A percentile compares a stretch with the other conserved stretches of the same genome.
Evolutionary conservation across 208 protist species (phyloP).

Genomic region (Leishmania turanica): DNA sequence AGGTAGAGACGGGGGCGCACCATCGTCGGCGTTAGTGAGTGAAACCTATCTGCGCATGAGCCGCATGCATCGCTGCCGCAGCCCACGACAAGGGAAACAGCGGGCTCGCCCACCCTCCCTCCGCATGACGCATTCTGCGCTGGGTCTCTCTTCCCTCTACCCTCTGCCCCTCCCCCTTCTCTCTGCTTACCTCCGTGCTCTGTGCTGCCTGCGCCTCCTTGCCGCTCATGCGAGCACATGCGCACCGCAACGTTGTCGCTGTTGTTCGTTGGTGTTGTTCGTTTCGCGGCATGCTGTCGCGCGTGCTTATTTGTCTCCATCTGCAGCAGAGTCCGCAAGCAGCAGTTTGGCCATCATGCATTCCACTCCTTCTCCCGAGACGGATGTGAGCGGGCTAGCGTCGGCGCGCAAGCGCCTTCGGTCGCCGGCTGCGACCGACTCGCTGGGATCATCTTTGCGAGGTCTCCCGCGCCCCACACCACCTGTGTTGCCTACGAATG

Average conservation of each 20-base stretch:
- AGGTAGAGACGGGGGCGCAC: not conserved
- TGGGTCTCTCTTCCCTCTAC: not conserved
- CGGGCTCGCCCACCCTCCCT: not conserved
- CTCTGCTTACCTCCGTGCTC: not conserved
- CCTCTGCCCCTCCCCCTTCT: not conserved
- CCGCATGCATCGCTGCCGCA: not conserved
- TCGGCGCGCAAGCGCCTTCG: conserved; percentile 8
- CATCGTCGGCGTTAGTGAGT: not conserved
- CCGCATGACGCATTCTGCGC: not conserved
- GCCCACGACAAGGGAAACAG: not conserved
- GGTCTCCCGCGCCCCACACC: not conserved
- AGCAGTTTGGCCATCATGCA: not conserved
- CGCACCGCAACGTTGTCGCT: not conserved
- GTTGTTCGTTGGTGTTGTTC: too few relatives aligned
- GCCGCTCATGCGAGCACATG: not conserved
- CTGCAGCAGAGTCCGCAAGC: not conserved
- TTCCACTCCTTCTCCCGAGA: not conserved
- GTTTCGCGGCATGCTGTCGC: not conserved
- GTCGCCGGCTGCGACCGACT: not conserved
- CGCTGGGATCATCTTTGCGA: not conserved
- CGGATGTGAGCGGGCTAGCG: not conserved
- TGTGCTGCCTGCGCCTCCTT: not conserved
- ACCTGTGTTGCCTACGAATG: not conserved
- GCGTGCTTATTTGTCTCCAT: not conserved
- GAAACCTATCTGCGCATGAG: not conserved